phyloP scores from a whole-genome alignment of 2,329 filamentous ascomycete genomes.

The Penicillium polonicum region DNA sequence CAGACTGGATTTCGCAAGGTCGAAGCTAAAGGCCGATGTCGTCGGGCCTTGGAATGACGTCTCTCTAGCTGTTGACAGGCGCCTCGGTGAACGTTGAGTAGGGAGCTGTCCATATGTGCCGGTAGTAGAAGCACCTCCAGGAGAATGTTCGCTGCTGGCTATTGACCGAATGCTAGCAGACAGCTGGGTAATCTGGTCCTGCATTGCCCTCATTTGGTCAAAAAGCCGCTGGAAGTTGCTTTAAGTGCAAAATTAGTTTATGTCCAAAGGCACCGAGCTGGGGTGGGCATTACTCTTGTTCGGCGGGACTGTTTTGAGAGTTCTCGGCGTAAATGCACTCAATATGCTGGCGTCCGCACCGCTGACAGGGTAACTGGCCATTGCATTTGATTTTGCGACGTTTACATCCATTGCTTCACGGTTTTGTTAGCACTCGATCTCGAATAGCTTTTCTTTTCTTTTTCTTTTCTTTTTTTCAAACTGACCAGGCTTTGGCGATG shows the following conservation, averaged over 20 bases:
- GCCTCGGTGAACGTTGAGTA: constrained; percentile 18
- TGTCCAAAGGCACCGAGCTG: background rate
- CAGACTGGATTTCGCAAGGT: constrained; percentile 79
- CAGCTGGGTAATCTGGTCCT: constrained; percentile 73
- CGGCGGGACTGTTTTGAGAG: constrained; percentile 67
- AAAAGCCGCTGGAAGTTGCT: constrained; percentile 31
- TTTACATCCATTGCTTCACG: constrained; percentile 59
- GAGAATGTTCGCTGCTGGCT: constrained; percentile 42
- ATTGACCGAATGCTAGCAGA: constrained; percentile 69
- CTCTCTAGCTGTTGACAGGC: constrained; percentile 43
- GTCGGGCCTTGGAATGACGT: constrained; percentile 80
- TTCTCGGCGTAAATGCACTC: constrained; percentile 53
- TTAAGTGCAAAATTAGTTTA: background rate
- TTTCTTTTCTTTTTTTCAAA: background rate
- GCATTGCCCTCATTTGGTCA: constrained; percentile 34
- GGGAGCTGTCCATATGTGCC: constrained; percentile 11
- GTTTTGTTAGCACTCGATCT: background rate
- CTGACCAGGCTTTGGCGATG: constrained; percentile 63
- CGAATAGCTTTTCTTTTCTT: no score
- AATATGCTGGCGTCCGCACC: constrained; percentile 51
- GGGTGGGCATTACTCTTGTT: constrained; percentile 56
- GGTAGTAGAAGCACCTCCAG: constrained; percentile 4
- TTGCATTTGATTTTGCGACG: constrained; percentile 67
- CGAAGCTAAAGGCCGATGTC: constrained; percentile 77
- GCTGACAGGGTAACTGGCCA: constrained; percentile 60